A percentile compares a stretch with the other conserved stretches of the same genome.
Conservation (phyloP, 345 rosid species). For the Cardiospermum halicacabum region DNA sequence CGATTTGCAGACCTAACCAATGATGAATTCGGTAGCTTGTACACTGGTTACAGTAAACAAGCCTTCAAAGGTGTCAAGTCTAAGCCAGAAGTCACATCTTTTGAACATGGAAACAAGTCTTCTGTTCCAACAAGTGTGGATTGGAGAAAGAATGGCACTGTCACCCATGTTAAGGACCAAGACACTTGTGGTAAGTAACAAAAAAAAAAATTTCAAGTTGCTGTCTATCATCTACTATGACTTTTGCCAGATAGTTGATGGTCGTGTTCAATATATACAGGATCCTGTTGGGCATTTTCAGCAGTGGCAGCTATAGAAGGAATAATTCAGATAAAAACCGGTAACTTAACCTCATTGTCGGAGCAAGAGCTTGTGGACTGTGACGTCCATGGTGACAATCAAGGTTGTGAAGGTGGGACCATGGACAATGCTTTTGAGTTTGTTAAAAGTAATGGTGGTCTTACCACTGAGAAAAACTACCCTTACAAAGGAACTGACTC, state of each 20-base stretch:
- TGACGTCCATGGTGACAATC: too few species aligned
- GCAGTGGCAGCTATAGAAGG: slow-evolving; percentile 61
- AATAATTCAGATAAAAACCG: slow-evolving; percentile 28
- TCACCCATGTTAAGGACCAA: slow-evolving; percentile 43
- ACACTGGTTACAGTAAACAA: slow-evolving; percentile 31
- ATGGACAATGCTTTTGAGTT: too few species aligned
- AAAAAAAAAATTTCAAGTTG: too few species aligned
- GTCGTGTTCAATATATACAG: slow-evolving; percentile 23
- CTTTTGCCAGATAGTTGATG: too few species aligned
- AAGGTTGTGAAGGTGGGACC: too few species aligned
- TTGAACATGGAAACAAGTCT: slow-evolving; percentile 18
- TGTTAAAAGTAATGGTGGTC: too few species aligned
- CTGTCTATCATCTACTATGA: not conserved
- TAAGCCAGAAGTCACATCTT: too few species aligned
- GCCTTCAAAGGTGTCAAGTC: not conserved
- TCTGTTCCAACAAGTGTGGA: slow-evolving; percentile 27
- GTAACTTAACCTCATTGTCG: slow-evolving; percentile 50
- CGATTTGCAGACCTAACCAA: slow-evolving; percentile 44
- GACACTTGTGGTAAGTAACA: slow-evolving; percentile 31
- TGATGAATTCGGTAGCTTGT: slow-evolving; percentile 46
- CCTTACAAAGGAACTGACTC: slow-evolving; percentile 35
- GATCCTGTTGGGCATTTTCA: slow-evolving; percentile 65
- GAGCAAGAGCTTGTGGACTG: not conserved
- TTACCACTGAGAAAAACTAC: slow-evolving; percentile 29
- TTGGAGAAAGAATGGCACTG: slow-evolving; percentile 38